Percentiles rank a stretch among this genome's conserved stretches.
phyloP scores from a whole-genome alignment of 1,284 basidiomycete genomes.

The Pseudozyma flocculosa region DNA sequence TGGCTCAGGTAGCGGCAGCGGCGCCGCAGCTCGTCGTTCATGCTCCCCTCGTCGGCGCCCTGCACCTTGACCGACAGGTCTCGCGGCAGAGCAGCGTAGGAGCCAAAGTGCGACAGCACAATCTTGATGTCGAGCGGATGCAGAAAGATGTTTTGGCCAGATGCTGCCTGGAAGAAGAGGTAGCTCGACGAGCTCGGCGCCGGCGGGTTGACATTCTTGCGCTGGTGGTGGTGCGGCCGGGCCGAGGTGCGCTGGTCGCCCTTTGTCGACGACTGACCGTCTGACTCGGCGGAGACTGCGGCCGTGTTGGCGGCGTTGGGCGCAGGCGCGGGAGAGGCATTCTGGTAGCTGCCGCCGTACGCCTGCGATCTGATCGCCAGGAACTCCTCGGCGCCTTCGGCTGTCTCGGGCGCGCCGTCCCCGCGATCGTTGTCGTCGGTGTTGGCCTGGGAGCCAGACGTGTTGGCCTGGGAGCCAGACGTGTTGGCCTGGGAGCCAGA shows the following conservation, averaged over 20 bases:
- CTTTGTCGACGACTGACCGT: no score
- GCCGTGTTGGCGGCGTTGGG: no score
- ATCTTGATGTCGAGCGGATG: constrained; percentile 95
- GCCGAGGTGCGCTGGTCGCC: not conserved
- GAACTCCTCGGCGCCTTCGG: constrained; percentile 27
- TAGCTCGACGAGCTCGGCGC: constrained; percentile 62
- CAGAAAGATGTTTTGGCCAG: constrained; percentile 86
- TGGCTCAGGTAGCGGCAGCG: constrained; percentile 94
- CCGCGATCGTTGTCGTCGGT: not conserved
- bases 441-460: no score
- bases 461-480: no score
- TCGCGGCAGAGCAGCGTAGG: constrained; percentile 82
- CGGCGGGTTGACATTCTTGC: constrained; percentile 50
- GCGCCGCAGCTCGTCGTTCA: constrained; percentile 87
- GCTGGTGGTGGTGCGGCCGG: no score
- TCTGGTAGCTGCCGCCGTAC: constrained; percentile 13
- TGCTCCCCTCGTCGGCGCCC: constrained; percentile 67
- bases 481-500: no score
- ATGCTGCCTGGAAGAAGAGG: constrained; percentile 92
- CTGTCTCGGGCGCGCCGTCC: constrained; percentile 12
- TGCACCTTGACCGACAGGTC: constrained; percentile 76
- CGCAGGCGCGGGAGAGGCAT: no score
- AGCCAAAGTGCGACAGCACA: constrained; percentile 77
- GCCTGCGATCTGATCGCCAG: constrained; percentile 18
- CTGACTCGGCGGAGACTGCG: no score